A percentile compares a stretch with the other conserved stretches of the same genome.
phyloP scores from a whole-genome alignment of 1,284 basidiomycete genomes.

The Phylloboletellus chloephorus region DNA sequence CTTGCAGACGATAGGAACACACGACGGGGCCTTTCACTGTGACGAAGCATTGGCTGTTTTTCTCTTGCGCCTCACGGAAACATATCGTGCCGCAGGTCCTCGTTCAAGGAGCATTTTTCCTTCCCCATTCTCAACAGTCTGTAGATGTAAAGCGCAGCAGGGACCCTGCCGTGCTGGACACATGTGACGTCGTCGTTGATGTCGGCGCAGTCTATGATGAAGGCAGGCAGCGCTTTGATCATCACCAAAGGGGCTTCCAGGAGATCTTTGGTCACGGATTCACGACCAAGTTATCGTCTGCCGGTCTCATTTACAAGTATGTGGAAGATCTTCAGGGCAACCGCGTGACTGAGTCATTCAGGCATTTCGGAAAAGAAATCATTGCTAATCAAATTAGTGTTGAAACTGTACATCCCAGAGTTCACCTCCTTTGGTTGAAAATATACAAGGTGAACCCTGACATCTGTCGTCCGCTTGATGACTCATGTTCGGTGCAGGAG shows the following conservation, averaged over 20 bases:
- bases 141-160: conserved; percentile 72
- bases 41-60: conserved; percentile 96
- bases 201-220: conserved; percentile 93
- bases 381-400: conserved; percentile 63
- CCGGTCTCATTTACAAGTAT: conserved; percentile 93
- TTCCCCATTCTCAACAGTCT: conserved; percentile 9
- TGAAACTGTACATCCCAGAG: conserved; percentile 51
- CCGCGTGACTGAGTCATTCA: conserved; percentile 28
- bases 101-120: conserved; percentile 1
- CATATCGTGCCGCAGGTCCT: conserved; percentile 73
- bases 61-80: conserved; percentile 74
- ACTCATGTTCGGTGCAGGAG: conserved; percentile 45
- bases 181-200: conserved; percentile 95
- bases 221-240: conserved; percentile 79
- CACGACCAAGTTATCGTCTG: conserved; percentile 86
- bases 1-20: conserved; percentile 77
- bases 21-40: conserved; percentile 95
- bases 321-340: conserved; percentile 18
- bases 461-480: background rate
- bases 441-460: conserved; percentile 62
- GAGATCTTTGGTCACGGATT: conserved; percentile 87
- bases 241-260: conserved; percentile 92
- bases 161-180: conserved; percentile 74
- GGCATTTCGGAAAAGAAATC: conserved; percentile 91
- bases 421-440: conserved; percentile 81